phyloP scores from a whole-genome alignment of 345 rosid genomes.

The Heritiera littoralis region DNA sequence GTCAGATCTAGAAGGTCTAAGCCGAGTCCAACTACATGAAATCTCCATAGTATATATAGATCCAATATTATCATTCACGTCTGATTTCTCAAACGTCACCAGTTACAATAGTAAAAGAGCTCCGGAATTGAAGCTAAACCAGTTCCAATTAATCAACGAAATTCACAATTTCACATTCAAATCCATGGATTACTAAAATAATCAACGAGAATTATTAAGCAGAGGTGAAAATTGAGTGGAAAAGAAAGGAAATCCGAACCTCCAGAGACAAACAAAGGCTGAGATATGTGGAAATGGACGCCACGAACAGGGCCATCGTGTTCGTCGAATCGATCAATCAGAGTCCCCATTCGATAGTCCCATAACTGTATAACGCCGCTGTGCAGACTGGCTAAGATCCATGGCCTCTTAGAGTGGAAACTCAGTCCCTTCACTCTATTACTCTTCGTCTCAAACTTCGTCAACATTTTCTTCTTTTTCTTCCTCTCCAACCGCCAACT shows the following conservation, averaged over 20 bases:
- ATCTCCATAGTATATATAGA: not conserved
- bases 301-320: constrained; percentile 99
- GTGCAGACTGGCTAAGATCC: constrained; percentile 99
- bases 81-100: not conserved
- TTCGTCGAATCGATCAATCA: constrained; percentile 91
- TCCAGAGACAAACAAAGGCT: constrained; percentile 94
- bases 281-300: constrained; percentile 90
- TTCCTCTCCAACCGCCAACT: constrained; percentile 31
- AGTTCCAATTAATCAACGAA: not conserved
- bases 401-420: constrained; percentile 93
- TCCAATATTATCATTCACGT: not conserved
- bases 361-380: constrained; percentile 99
- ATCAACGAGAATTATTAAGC: not conserved
- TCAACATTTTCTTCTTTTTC: constrained; percentile 72
- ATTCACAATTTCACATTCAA: constrained; percentile 1
- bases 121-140: not conserved
- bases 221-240: not conserved
- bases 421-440: constrained; percentile 95
- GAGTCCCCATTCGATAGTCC: constrained; percentile 98
- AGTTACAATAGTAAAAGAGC: not conserved
- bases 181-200: constrained; percentile 3
- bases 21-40: not conserved
- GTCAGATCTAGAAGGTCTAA: not conserved
- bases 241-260: constrained; percentile 40
- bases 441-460: constrained; percentile 98